Evolutionary conservation across 345 rosid genomes (phyloP).

Genomic region (Adansonia digitata): DNA sequence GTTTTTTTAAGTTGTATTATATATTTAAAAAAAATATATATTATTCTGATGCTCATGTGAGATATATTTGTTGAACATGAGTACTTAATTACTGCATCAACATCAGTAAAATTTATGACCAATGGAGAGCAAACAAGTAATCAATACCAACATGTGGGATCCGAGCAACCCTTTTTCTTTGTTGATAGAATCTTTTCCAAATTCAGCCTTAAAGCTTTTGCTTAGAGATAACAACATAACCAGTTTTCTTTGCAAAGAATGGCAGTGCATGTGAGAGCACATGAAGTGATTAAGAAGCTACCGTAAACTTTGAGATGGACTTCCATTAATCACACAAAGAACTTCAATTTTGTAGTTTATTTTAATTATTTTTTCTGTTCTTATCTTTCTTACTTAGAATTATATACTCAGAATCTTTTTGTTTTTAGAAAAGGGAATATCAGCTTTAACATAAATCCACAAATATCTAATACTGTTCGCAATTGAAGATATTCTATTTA

Average conservation of each 20-base stretch:
- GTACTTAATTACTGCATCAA: not conserved
- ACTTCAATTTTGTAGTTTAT: not conserved
- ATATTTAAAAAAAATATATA: too few relatives aligned
- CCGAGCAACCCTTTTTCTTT: not conserved
- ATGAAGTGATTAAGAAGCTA: not conserved
- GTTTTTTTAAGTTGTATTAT: too few relatives aligned
- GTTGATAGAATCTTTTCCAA: slow-evolving; percentile 27
- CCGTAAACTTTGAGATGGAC: not conserved
- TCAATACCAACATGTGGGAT: not conserved
- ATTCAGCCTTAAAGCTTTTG: not conserved
- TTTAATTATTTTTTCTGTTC: not conserved
- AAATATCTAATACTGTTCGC: not conserved
- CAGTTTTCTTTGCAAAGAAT: slow-evolving; percentile 12
- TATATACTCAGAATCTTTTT: not conserved
- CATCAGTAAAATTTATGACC: not conserved
- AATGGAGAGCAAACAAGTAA: slow-evolving; percentile 7
- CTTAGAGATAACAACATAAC: not conserved
- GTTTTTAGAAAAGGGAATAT: not conserved
- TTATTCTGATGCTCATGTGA: too few relatives aligned
- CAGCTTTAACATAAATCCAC: not conserved
- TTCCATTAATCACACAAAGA: not conserved
- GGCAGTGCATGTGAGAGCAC: slow-evolving; percentile 20
- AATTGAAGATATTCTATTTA: not conserved
- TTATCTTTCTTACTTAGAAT: not conserved
- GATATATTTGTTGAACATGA: too few relatives aligned